A percentile compares a stretch with the other conserved stretches of the same genome.
Evolutionary conservation across 441 rosid species (phyloP).

Genomic region (Gossypium gossypioides): DNA sequence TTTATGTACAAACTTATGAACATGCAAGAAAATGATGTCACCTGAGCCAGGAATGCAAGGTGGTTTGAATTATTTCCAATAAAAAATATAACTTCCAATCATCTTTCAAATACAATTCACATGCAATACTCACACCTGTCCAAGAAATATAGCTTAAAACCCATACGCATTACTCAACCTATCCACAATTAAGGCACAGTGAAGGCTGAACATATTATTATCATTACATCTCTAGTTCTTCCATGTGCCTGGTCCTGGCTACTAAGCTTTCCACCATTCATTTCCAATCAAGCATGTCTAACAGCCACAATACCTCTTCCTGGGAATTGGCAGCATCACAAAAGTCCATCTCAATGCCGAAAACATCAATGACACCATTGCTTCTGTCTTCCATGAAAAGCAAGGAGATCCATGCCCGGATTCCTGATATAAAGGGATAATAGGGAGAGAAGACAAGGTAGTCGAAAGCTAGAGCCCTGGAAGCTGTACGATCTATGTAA

Average conservation of each 20-base stretch:
- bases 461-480: slow-evolving; percentile 67
- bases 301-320: slow-evolving; percentile 80
- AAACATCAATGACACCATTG: slow-evolving; percentile 52
- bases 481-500: slow-evolving; percentile 55
- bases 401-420: slow-evolving; percentile 78
- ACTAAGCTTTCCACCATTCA: slow-evolving; percentile 22
- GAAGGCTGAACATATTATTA: background rate
- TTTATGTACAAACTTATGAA: slow-evolving; percentile 15
- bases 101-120: too few species aligned
- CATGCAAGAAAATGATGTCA: background rate
- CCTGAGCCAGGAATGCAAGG: background rate
- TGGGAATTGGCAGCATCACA: slow-evolving; percentile 63
- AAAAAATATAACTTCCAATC: background rate
- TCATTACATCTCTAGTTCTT: background rate
- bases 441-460: slow-evolving; percentile 67
- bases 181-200: background rate
- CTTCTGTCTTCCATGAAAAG: slow-evolving; percentile 53
- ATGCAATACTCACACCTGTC: too few species aligned
- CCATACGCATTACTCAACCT: too few species aligned
- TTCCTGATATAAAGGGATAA: slow-evolving; percentile 64
- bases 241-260: background rate
- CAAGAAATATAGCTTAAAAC: too few species aligned
- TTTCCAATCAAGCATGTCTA: slow-evolving; percentile 92
- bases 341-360: slow-evolving; percentile 80
- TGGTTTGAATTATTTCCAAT: background rate